These are phyloP conservation scores for Ascoidea tarda DNA, from an alignment of 805 yeast species.

Conservation along the genomic window DNA sequence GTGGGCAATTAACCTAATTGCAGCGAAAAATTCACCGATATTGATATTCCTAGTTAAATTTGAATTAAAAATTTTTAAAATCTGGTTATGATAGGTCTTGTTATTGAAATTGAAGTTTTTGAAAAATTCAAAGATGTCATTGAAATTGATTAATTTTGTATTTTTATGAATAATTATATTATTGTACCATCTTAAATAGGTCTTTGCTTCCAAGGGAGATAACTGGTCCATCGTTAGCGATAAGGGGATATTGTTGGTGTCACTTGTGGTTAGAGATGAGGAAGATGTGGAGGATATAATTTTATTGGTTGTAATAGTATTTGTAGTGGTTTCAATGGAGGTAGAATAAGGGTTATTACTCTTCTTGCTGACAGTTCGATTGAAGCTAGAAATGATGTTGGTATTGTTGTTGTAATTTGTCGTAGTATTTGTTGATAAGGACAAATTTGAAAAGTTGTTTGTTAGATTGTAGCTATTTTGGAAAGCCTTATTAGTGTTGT, in stretches of 20 bases:
- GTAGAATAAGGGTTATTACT: not conserved
- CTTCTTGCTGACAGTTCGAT: no score
- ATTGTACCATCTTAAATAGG: constrained; percentile 90
- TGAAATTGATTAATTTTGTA: constrained; percentile 48
- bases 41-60: constrained; percentile 42
- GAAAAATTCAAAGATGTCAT: constrained; percentile 69
- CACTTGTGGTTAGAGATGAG: not conserved
- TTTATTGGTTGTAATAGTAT: not conserved
- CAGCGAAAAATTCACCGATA: constrained; percentile 84
- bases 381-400: not conserved
- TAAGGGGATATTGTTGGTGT: constrained; percentile 29
- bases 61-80: constrained; percentile 30
- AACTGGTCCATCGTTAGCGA: constrained; percentile 56
- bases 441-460: no score
- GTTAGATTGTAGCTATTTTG: not conserved
- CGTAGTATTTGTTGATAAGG: not conserved
- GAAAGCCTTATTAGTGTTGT: not conserved
- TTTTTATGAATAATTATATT: constrained; percentile 65
- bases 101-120: constrained; percentile 58
- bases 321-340: not conserved
- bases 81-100: constrained; percentile 33
- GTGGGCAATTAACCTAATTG: constrained; percentile 69
- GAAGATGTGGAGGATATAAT: not conserved
- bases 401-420: no score
- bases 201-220: constrained; percentile 63